Percentiles rank a stretch among this genome's conserved stretches.
phyloP scores from a whole-genome alignment of 139 green algal genomes.

The Dunaliella primolecta region DNA sequence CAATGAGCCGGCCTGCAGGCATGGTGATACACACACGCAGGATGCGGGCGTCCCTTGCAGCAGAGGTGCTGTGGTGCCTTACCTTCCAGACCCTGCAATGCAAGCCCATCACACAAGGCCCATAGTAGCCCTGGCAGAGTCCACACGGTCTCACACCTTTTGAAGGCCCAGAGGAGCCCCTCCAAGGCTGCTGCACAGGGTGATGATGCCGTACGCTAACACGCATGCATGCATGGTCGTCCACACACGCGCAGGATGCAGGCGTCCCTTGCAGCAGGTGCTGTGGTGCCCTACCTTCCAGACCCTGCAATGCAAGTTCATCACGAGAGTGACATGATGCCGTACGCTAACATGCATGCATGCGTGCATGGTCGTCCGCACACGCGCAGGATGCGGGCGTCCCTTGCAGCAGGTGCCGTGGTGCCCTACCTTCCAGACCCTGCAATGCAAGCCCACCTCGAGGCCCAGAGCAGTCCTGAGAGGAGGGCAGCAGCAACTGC shows the following conservation, averaged over 20 bases:
- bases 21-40: too few relatives aligned
- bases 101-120: background rate
- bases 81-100: background rate
- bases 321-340: too few relatives aligned
- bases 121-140: too few relatives aligned
- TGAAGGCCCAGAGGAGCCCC: too few relatives aligned
- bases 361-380: too few relatives aligned
- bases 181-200: too few relatives aligned
- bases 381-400: background rate
- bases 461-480: background rate
- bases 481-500: background rate
- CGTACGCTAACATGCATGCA: too few relatives aligned
- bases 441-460: background rate
- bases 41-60: background rate
- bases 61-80: background rate
- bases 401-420: background rate
- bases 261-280: background rate
- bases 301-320: background rate
- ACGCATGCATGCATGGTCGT: too few relatives aligned
- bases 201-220: too few relatives aligned
- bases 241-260: background rate
- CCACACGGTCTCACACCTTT: too few relatives aligned
- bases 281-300: background rate
- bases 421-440: background rate
- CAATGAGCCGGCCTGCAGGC: too few relatives aligned